Conservation (phyloP, 2,329 filamentous ascomycete species). For the Aspergillus novoparasiticus region DNA sequence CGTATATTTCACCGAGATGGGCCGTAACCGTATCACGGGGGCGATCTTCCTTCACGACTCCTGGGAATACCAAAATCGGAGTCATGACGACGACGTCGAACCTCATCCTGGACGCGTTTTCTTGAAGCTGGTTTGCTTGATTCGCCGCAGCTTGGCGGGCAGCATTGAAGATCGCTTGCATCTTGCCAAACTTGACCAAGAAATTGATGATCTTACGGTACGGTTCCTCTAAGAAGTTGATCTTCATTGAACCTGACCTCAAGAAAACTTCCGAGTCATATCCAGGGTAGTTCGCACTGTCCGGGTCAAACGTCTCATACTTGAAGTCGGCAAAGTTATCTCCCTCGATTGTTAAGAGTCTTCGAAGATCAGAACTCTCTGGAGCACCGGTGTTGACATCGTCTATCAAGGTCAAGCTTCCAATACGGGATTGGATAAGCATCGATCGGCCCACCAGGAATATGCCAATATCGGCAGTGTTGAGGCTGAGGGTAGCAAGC, state of each 20-base stretch:
- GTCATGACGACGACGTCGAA: slow-evolving; percentile 94
- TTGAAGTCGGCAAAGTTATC: slow-evolving; percentile 95
- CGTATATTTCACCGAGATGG: slow-evolving; percentile 95
- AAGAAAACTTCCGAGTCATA: slow-evolving; percentile 92
- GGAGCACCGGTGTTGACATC: slow-evolving; percentile 91
- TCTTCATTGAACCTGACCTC: slow-evolving; percentile 89
- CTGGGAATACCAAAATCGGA: slow-evolving; percentile 92
- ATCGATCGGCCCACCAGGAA: slow-evolving; percentile 85
- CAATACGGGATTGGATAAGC: slow-evolving; percentile 82
- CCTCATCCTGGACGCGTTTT: slow-evolving; percentile 85
- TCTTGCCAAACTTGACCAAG: slow-evolving; percentile 97
- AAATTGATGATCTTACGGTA: slow-evolving; percentile 99
- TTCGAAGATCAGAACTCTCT: slow-evolving; percentile 76
- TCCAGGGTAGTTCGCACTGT: slow-evolving; percentile 78
- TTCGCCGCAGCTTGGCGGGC: slow-evolving; percentile 91
- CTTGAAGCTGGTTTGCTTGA: slow-evolving; percentile 89
- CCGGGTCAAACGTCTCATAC: slow-evolving; percentile 90
- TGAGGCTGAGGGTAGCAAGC: slow-evolving; percentile 87
- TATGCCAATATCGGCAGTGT: slow-evolving; percentile 86
- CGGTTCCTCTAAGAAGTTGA: slow-evolving; percentile 96
- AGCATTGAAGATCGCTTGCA: slow-evolving; percentile 98
- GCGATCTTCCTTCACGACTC: slow-evolving; percentile 69
- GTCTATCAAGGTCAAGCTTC: slow-evolving; percentile 85
- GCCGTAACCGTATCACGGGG: slow-evolving; percentile 84
- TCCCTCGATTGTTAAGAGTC: slow-evolving; percentile 91